phyloP scores from a whole-genome alignment of 345 rosid genomes.

The Acer negundo region DNA sequence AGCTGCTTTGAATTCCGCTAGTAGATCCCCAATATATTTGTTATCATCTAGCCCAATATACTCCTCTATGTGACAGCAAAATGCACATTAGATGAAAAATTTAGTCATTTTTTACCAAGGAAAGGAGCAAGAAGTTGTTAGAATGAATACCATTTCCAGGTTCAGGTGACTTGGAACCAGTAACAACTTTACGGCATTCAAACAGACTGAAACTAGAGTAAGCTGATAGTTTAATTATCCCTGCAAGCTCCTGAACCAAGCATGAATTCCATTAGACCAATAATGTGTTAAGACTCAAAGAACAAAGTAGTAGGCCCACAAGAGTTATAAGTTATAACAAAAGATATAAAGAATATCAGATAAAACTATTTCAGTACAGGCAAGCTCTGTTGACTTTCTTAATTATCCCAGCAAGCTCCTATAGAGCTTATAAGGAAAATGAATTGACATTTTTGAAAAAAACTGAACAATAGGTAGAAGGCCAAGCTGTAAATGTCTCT shows the following conservation, averaged over 20 bases:
- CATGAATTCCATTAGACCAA: constrained; percentile 22
- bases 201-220: constrained; percentile 92
- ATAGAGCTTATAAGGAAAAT: background rate
- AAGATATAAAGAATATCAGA: background rate
- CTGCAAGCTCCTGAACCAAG: constrained; percentile 82
- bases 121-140: constrained; percentile 16
- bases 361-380: background rate
- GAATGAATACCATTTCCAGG: constrained; percentile 71
- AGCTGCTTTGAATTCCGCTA: constrained; percentile 88
- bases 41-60: constrained; percentile 94
- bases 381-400: constrained; percentile 6
- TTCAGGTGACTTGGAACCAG: constrained; percentile 89
- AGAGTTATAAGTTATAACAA: background rate
- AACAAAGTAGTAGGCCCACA: background rate
- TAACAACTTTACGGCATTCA: constrained; percentile 93
- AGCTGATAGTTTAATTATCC: constrained; percentile 84
- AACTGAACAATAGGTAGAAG: background rate
- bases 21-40: constrained; percentile 91
- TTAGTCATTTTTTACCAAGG: constrained; percentile 10
- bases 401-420: background rate
- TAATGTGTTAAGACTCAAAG: constrained; percentile 12
- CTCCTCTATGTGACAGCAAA: constrained; percentile 65
- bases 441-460: background rate
- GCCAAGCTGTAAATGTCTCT: background rate
- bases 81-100: constrained; percentile 24